Conservation (phyloP, 2,329 filamentous ascomycete species). For the Geosmithia morbida region DNA sequence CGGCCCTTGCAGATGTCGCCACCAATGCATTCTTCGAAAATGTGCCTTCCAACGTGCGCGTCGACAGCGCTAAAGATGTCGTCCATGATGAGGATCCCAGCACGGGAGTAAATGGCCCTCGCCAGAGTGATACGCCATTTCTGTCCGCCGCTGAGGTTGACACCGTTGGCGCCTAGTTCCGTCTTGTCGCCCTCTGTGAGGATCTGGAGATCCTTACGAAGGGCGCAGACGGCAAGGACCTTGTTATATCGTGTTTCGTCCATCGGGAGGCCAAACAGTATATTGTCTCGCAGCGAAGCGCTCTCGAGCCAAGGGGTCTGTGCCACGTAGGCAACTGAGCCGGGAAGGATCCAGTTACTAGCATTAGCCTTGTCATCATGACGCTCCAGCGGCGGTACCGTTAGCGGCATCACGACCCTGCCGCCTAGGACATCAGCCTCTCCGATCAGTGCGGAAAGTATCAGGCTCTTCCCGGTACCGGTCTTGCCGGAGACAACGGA, state of each 20-base stretch:
- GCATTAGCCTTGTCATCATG: constrained; percentile 47
- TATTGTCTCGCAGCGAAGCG: constrained; percentile 63
- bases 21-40: constrained; percentile 62
- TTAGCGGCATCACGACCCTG: constrained; percentile 37
- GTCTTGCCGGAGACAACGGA: constrained; percentile 67
- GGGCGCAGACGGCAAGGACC: constrained; percentile 57
- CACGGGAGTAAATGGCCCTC: constrained; percentile 64
- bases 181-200: constrained; percentile 64
- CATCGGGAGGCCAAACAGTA: constrained; percentile 60
- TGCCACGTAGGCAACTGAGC: constrained; percentile 58
- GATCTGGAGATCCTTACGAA: constrained; percentile 64
- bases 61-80: constrained; percentile 78
- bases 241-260: constrained; percentile 55
- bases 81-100: constrained; percentile 63
- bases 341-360: constrained; percentile 54
- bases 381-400: constrained; percentile 36
- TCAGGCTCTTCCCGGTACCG: constrained; percentile 62
- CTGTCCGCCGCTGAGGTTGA: constrained; percentile 74
- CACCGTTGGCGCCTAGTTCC: constrained; percentile 72
- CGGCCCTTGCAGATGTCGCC: constrained; percentile 55
- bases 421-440: constrained; percentile 59
- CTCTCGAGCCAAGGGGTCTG: constrained; percentile 83
- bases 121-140: constrained; percentile 73
- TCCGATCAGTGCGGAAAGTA: constrained; percentile 60
- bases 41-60: constrained; percentile 64